Conservation (phyloP, 495 filamentous ascomycete genomes). For the Symbiotaphrina buchneri region DNA sequence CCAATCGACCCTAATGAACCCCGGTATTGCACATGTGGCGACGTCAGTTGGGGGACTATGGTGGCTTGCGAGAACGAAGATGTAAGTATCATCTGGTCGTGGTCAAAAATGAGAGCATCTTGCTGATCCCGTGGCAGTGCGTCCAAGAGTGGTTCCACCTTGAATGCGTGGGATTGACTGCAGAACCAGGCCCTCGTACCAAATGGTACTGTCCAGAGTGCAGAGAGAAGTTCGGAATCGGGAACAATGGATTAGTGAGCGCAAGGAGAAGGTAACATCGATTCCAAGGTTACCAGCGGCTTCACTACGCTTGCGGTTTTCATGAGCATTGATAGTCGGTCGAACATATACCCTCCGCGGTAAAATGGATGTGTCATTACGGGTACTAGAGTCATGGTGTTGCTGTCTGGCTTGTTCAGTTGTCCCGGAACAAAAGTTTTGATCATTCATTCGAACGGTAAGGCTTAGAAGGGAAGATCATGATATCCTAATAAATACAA, state of each 20-base stretch:
- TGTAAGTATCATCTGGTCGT: constrained; percentile 27
- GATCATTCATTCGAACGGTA: too few relatives aligned
- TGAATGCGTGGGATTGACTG: constrained; percentile 57
- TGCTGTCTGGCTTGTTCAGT: too few relatives aligned
- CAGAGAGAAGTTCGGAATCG: constrained; percentile 37
- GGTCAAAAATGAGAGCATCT: neutral
- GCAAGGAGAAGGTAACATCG: too few relatives aligned
- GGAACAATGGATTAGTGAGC: constrained; percentile 29
- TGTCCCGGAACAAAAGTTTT: too few relatives aligned
- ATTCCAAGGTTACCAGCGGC: too few relatives aligned
- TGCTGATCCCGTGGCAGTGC: constrained; percentile 13
- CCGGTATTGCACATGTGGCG: constrained; percentile 73
- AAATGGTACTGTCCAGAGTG: constrained; percentile 96
- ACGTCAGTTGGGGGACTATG: constrained; percentile 88
- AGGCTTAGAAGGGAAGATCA: too few relatives aligned
- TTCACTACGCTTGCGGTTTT: too few relatives aligned
- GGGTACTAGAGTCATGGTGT: too few relatives aligned
- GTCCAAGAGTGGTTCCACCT: constrained; percentile 81
- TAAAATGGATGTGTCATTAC: too few relatives aligned
- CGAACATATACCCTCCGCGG: too few relatives aligned
- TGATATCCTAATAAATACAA: too few relatives aligned
- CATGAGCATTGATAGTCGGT: too few relatives aligned
- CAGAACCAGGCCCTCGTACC: constrained; percentile 49
- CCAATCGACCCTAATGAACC: constrained; percentile 74
- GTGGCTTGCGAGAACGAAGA: constrained; percentile 81